Percentiles rank a stretch among this genome's conserved stretches.
Evolutionary conservation across 352 stramenopile genomes (phyloP).

Genomic region (Phytophthora capsici): DNA sequence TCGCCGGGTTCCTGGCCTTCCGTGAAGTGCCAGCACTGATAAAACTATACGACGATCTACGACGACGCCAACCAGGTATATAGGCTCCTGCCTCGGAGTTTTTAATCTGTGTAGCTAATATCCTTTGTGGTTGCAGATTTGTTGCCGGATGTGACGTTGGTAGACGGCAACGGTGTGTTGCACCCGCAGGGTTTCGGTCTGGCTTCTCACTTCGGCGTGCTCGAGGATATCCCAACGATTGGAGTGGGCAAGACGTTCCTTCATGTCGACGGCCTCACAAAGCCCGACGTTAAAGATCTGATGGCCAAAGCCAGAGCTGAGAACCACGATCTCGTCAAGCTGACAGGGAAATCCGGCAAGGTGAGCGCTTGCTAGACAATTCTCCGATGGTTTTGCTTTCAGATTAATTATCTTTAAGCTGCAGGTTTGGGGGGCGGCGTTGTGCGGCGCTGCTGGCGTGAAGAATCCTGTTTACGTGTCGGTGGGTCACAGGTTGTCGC

Average conservation of each 20-base stretch:
- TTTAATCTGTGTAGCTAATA: neutral
- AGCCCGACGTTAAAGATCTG: slow-evolving; percentile 58
- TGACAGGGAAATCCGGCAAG: slow-evolving; percentile 68
- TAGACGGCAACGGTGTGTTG: slow-evolving; percentile 92
- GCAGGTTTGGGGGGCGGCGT: slow-evolving; percentile 76
- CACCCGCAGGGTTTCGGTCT: slow-evolving; percentile 93
- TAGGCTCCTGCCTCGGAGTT: neutral
- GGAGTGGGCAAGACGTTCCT: slow-evolving; percentile 92
- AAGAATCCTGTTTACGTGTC: slow-evolving; percentile 90
- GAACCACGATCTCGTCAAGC: slow-evolving; percentile 42
- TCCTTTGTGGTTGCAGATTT: slow-evolving; percentile 42
- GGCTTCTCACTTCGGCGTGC: slow-evolving; percentile 93
- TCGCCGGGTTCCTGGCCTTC: slow-evolving; percentile 83
- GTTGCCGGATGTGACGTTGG: slow-evolving; percentile 88
- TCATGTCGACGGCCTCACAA: slow-evolving; percentile 88
- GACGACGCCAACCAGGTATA: slow-evolving; percentile 56
- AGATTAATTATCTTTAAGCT: slow-evolving; percentile 8
- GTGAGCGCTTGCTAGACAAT: slow-evolving; percentile 22
- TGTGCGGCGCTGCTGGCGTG: slow-evolving; percentile 62
- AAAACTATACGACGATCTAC: slow-evolving; percentile 72
- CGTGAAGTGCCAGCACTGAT: slow-evolving; percentile 76
- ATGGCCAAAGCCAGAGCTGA: slow-evolving; percentile 53
- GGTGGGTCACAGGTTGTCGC: slow-evolving; percentile 70
- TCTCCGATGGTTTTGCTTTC: neutral
- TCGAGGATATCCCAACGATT: slow-evolving; percentile 90